Evolutionary conservation across 164 flowering plant species (phyloP), one percentile per base, ranked within the genome.

Genomic region (Hamamelis virginiana): DNA sequence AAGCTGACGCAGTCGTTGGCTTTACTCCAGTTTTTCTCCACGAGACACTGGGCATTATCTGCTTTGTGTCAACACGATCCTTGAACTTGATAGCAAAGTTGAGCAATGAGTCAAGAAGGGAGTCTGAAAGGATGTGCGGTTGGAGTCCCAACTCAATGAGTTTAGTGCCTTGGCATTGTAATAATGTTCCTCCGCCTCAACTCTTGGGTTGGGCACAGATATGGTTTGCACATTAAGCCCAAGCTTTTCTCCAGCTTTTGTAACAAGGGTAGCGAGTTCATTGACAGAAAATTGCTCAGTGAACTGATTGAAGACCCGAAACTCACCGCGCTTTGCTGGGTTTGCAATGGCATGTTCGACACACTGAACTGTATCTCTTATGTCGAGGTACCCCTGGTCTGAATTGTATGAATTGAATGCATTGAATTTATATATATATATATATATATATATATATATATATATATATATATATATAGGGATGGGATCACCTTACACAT

Each of bases 301-400:
- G 78, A 94, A 94, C 73, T 92, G 98, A 75, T 94, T 94, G 84
- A 92, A 94, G 74, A 94, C 97, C 64, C 97, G 86, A 59, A 94
- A 94, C 72, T 94, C 97, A 13, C 97, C 97, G 0, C 78, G 87
- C 8, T 78, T 56, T 61, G 98, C 98, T 38, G 97, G 97, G 69
- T 90, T 89, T 56, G 97, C 90, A 69, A 94, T 89, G 58, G 98
- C 97, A 25, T 92, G 89, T 77, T 92, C 98, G 6, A 94, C 92
- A 48, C 98, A 94, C 73, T 91, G 98, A 61, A 94, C 94, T 53
- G 98, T 94, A 64, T 94, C 98, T 77, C 98, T 85, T 68, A 92
- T 92, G 83, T 94, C 98, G 51, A 94, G 97, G 80, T 89, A 92
- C 97, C 98, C 70, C 97, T 76, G 28, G 98, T 94, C 97, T 94